These are phyloP conservation scores for Enteropsectra breve DNA, from an alignment of 371 early-diverging fungal species.

Conservation along the genomic window DNA sequence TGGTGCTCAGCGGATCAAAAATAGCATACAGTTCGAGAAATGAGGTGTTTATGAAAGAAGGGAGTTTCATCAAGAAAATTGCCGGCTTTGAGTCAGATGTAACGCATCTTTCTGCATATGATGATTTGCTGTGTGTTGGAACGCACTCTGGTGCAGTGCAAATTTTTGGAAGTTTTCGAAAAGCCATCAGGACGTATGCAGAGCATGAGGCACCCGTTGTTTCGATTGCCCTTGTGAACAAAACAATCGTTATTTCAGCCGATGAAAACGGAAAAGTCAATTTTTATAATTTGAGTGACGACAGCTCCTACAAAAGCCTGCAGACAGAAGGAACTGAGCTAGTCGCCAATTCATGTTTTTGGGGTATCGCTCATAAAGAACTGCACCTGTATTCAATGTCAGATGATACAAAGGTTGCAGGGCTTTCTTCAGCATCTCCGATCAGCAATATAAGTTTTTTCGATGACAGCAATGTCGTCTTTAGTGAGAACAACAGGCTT, in stretches of 20 bases:
- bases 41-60: constrained; percentile 10
- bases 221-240: constrained; percentile 12
- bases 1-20: background rate
- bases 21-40: constrained; percentile 15
- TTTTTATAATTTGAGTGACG: constrained; percentile 19
- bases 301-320: constrained; percentile 21
- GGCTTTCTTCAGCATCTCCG: background rate
- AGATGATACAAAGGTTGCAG: constrained; percentile 4
- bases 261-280: constrained; percentile 31
- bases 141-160: constrained; percentile 26
- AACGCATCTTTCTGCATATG: background rate
- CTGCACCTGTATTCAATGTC: background rate
- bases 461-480: constrained; percentile 3
- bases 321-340: constrained; percentile 13
- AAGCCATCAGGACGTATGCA: constrained; percentile 21
- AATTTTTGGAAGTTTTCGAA: constrained; percentile 21
- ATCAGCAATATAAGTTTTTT: constrained; percentile 10
- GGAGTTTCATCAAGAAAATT: constrained; percentile 18
- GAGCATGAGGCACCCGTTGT: constrained; percentile 38
- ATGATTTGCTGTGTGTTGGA: constrained; percentile 26
- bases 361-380: background rate
- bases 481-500: constrained; percentile 16
- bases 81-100: constrained; percentile 31
- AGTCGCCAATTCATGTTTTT: constrained; percentile 10
- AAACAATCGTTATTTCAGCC: constrained; percentile 18